Evolutionary conservation across 1,139 yeast genomes (phyloP), one percentile per base, ranked within the genome.

Genomic region (Candida pseudocylindracea): DNA sequence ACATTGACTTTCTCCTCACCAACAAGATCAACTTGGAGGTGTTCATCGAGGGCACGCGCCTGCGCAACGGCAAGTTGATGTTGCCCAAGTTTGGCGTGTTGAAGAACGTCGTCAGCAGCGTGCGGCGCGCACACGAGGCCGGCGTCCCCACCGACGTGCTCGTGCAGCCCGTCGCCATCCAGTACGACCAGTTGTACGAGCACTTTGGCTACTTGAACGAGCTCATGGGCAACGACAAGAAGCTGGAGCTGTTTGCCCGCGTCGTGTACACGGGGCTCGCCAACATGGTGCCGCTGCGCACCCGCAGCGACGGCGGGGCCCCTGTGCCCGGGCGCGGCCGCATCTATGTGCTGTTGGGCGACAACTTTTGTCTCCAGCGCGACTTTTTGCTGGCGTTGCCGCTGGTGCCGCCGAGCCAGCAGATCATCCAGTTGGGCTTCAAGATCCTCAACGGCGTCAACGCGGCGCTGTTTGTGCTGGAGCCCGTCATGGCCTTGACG

Each of bases 161-260:
- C 49, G 51, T 71, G 32, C 68, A 66, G 38, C 79, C 79, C 1
- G 57, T 71, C 4, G 57, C 73, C 13, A 67, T 73, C 15, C 69
- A 71, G 35, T 71, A 71, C 42, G 79, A 71, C 48, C 58, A 73
- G 39, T 70, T 70, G n/a, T 68, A 70, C 34, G 79, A 71, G 45
- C 65, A 73, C 7, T 75, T 70, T 42, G 63, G 72, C 4, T 71
- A 69, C 43, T 64, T 70, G 33, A 60, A 63, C 31, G 79, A 71
- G 45, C 54, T 71, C 36, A 55, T 67, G 36, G 79, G 79, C 12
- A 55, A 57, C 35, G 76, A 70, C 42, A 71, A 71, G 45, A 59
- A 59, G 31, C 63, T 60, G 40, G 67, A 61, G 39, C 55, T 63
- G 41, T 54, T 56, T 31, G 31, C 45, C 25, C 50, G 47, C 28